A percentile compares a stretch with the other conserved stretches of the same genome.
Evolutionary conservation across 2,329 filamentous ascomycete species (phyloP).

Genomic region (Fusarium vanettenii): DNA sequence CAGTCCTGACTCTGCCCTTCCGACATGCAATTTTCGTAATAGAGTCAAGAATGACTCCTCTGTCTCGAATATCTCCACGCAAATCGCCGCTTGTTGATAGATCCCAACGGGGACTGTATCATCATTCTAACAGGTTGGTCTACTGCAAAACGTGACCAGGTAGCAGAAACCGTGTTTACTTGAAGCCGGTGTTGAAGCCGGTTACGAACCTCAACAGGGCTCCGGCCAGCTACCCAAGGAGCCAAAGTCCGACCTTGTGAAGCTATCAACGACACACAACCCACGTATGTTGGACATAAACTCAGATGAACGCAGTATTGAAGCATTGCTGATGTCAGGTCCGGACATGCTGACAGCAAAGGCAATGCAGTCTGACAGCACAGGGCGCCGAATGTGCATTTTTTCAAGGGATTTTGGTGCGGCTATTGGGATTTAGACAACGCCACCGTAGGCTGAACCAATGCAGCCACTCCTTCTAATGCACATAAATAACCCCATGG

Average conservation of each 20-base stretch:
- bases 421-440: neutral
- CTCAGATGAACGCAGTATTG: too few relatives aligned
- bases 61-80: neutral
- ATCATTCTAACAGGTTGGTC: neutral
- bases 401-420: neutral
- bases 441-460: neutral
- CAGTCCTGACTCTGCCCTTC: neutral
- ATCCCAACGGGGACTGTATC: neutral
- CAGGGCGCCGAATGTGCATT: neutral
- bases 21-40: neutral
- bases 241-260: neutral
- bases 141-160: neutral
- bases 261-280: neutral
- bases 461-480: neutral
- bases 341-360: neutral
- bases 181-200: neutral
- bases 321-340: neutral
- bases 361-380: neutral
- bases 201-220: neutral
- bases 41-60: neutral
- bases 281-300: neutral
- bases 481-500: neutral
- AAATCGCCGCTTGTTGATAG: neutral
- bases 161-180: neutral
- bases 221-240: neutral